phyloP scores from a whole-genome alignment of 164 flowering plant species.

The Piper longum region DNA sequence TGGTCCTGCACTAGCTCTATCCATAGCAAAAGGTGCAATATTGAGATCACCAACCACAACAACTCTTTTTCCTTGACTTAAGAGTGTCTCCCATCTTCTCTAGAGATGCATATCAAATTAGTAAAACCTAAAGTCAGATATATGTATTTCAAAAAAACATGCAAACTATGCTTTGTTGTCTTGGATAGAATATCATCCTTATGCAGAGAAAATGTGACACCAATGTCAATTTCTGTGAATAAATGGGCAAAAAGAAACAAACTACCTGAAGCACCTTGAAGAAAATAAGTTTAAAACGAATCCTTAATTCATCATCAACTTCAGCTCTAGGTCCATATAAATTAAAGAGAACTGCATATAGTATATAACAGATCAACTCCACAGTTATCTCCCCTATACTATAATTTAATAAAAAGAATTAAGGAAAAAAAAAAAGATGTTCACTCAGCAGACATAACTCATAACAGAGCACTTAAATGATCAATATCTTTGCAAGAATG shows the following conservation, averaged over 20 bases:
- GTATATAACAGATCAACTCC: neutral
- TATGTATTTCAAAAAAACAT: too few relatives aligned
- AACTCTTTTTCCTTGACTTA: slow-evolving; percentile 52
- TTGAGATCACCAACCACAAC: slow-evolving; percentile 94
- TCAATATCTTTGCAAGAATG: slow-evolving; percentile 14
- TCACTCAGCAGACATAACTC: neutral
- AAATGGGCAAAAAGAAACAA: neutral
- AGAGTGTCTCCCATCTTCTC: slow-evolving; percentile 89
- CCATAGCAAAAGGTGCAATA: slow-evolving; percentile 79
- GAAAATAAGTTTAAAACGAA: slow-evolving; percentile 57
- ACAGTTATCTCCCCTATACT: neutral
- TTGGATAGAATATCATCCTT: neutral
- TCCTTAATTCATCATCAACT: slow-evolving; percentile 58
- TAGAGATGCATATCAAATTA: slow-evolving; percentile 16
- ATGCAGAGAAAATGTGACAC: neutral
- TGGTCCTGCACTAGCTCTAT: slow-evolving; percentile 83
- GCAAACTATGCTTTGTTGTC: neutral
- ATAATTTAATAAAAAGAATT: too few relatives aligned
- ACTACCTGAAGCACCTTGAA: slow-evolving; percentile 68
- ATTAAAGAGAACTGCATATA: slow-evolving; percentile 70
- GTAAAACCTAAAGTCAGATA: neutral
- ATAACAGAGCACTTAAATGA: too few relatives aligned
- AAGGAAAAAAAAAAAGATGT: neutral
- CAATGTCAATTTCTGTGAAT: neutral
- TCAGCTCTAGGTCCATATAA: slow-evolving; percentile 91